phyloP scores from a whole-genome alignment of 495 filamentous ascomycete genomes.

The Daldinia decipiens region DNA sequence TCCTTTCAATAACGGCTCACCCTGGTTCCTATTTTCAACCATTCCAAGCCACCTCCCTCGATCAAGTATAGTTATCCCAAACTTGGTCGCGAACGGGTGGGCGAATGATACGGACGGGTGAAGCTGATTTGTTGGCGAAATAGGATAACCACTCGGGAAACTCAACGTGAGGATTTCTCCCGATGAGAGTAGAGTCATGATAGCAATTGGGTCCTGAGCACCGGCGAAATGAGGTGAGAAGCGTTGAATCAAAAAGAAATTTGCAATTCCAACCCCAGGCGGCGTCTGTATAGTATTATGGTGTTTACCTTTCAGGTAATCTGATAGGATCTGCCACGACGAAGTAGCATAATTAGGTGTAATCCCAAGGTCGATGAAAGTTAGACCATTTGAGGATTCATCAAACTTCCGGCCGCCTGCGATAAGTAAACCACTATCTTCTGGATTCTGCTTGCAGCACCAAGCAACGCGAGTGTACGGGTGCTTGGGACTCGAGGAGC shows the following conservation, averaged over 20 bases:
- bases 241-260: constrained; percentile 85
- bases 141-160: constrained; percentile 90
- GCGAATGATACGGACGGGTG: constrained; percentile 84
- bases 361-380: constrained; percentile 85
- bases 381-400: constrained; percentile 76
- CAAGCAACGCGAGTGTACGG: constrained; percentile 82
- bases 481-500: constrained; percentile 60
- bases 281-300: constrained; percentile 79
- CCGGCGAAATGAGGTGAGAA: constrained; percentile 85
- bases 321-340: constrained; percentile 80
- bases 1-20: constrained; percentile 78
- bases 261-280: constrained; percentile 77
- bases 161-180: constrained; percentile 89
- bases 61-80: constrained; percentile 72
- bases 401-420: constrained; percentile 78
- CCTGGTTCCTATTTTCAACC: constrained; percentile 75
- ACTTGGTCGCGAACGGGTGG: constrained; percentile 84
- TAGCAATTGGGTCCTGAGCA: constrained; percentile 86
- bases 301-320: constrained; percentile 78
- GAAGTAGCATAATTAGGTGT: constrained; percentile 93
- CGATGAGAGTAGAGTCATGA: constrained; percentile 80
- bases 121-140: constrained; percentile 89
- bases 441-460: constrained; percentile 91
- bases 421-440: constrained; percentile 89
- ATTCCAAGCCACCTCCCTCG: constrained; percentile 89